Evolutionary conservation across 1,284 basidiomycete species (phyloP).

Genomic region (Sporisorium sorghi): DNA sequence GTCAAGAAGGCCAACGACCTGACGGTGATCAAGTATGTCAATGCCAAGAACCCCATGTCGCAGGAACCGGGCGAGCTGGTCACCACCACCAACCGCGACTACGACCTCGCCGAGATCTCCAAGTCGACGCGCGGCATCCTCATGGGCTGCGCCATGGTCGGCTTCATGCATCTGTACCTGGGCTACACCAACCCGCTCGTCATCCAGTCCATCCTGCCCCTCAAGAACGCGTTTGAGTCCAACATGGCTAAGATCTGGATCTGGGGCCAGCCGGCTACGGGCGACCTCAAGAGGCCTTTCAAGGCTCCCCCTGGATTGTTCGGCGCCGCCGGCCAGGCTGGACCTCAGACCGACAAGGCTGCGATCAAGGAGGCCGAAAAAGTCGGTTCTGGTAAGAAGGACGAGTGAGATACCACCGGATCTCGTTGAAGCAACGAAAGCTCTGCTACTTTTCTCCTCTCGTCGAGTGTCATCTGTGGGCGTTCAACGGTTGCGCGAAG

Average conservation of each 20-base stretch:
- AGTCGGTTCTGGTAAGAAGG: conserved; percentile 78
- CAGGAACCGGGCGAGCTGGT: conserved; percentile 82
- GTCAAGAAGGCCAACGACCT: conserved; percentile 93
- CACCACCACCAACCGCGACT: conserved; percentile 92
- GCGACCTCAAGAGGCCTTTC: conserved; percentile 91
- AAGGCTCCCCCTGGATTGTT: conserved; percentile 80
- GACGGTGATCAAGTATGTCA: conserved; percentile 89
- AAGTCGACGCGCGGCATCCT: conserved; percentile 78
- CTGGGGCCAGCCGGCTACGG: conserved; percentile 74
- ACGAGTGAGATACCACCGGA: too few species aligned
- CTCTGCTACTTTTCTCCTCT: neutral
- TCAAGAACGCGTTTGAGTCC: conserved; percentile 68
- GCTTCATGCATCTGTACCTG: conserved; percentile 68
- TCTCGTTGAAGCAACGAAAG: too few species aligned
- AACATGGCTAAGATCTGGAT: conserved; percentile 69
- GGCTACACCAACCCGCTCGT: conserved; percentile 69
- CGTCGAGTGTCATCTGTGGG: neutral
- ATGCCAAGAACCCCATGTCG: conserved; percentile 72
- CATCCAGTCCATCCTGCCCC: conserved; percentile 67
- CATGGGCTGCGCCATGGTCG: conserved; percentile 70
- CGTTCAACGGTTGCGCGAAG: neutral
- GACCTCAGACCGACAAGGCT: conserved; percentile 82
- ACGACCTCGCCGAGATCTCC: conserved; percentile 86
- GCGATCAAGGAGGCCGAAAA: conserved; percentile 89
- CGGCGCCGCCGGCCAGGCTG: conserved; percentile 70